Evolutionary conservation across 805 yeast species (phyloP).

Genomic region (Kodamaea kaohsiungensis): DNA sequence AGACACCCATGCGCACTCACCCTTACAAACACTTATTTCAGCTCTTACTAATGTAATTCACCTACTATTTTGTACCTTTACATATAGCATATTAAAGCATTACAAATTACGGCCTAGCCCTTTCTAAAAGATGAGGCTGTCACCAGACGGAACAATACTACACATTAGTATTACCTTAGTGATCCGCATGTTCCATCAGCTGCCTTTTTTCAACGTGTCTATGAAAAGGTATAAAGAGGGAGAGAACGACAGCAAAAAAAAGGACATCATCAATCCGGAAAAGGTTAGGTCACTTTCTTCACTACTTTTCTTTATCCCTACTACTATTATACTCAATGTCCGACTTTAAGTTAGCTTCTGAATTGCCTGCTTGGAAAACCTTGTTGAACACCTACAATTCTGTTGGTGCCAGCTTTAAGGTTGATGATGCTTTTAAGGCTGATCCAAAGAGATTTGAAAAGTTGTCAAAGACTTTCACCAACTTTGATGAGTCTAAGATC

Average conservation of each 20-base stretch:
- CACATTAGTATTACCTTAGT: no score
- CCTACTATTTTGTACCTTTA: no score
- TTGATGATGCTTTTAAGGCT: conserved; percentile 72
- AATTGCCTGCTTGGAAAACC: conserved; percentile 82
- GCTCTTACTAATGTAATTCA: no score
- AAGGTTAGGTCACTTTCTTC: background rate
- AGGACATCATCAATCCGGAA: conserved; percentile 6
- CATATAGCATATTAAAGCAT: no score
- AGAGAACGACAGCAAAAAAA: conserved; percentile 3
- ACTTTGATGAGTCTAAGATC: conserved; percentile 85
- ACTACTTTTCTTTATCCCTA: background rate
- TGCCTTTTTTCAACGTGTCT: background rate
- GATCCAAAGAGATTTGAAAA: conserved; percentile 78
- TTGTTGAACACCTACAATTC: conserved; percentile 70
- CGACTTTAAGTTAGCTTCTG: conserved; percentile 59
- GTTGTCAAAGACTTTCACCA: conserved; percentile 73
- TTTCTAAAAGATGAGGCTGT: no score
- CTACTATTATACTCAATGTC: background rate
- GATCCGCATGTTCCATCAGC: background rate
- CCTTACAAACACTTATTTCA: no score
- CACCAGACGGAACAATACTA: no score
- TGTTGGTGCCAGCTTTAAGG: conserved; percentile 69
- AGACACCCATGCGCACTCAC: no score
- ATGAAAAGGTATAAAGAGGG: background rate
- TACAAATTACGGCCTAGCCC: no score